Evolutionary conservation across 2,329 filamentous ascomycete genomes (phyloP).

Genomic region (Boeremia exigua): DNA sequence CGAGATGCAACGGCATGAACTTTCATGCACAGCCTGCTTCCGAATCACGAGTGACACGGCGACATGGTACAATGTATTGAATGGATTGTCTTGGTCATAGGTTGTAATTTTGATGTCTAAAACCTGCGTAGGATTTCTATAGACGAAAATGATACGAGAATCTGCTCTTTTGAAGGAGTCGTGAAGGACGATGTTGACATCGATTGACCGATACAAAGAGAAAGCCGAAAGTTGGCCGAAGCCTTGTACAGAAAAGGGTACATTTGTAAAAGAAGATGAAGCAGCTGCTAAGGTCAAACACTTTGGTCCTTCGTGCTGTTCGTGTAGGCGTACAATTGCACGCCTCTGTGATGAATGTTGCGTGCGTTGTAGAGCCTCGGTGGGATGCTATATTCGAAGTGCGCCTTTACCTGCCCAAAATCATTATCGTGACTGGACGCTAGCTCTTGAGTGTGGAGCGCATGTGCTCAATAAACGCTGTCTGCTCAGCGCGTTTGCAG

Average conservation of each 20-base stretch:
- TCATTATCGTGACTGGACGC: background rate
- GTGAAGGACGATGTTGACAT: background rate
- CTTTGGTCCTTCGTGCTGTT: conserved; percentile 11
- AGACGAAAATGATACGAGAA: conserved; percentile 1
- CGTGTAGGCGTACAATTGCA: background rate
- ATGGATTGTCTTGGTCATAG: background rate
- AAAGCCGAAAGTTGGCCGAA: conserved; percentile 5
- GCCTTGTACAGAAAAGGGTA: background rate
- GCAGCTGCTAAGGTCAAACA: conserved; percentile 10
- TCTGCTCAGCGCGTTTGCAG: background rate
- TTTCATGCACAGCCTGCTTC: background rate
- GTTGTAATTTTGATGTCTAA: conserved; percentile 5
- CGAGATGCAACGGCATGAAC: background rate
- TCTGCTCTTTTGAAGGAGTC: background rate
- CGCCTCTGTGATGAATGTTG: background rate
- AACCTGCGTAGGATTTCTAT: conserved; percentile 18
- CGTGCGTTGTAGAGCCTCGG: background rate
- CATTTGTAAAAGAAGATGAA: background rate
- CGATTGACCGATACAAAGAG: background rate
- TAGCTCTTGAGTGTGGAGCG: no score
- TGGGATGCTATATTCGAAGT: background rate
- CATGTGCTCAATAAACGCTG: background rate
- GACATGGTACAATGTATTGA: background rate
- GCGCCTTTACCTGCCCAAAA: background rate
- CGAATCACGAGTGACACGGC: background rate